Percentiles rank a stretch among this genome's conserved stretches.
Evolutionary conservation across 2,329 filamentous ascomycete species (phyloP).

Genomic region (Calonectria hongkongensis): DNA sequence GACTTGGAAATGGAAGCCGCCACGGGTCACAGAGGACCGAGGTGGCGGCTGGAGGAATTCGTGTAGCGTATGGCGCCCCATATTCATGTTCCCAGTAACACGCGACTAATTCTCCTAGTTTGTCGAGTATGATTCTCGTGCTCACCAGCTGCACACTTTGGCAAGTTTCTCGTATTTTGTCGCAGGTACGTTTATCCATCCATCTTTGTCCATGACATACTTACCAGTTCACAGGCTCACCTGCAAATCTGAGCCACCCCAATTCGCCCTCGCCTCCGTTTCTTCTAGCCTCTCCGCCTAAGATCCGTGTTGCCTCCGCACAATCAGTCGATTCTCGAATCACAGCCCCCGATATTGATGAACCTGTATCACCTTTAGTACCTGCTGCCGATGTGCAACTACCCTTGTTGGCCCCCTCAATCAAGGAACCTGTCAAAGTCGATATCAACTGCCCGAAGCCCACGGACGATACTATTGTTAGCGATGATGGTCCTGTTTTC

Average conservation of each 20-base stretch:
- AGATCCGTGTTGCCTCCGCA: constrained; percentile 87
- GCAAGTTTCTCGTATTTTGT: constrained; percentile 98
- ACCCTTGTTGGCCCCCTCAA: constrained; percentile 50
- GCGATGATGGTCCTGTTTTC: constrained; percentile 96
- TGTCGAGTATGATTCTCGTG: constrained; percentile 96
- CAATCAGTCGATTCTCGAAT: constrained; percentile 91
- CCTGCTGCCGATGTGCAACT: constrained; percentile 61
- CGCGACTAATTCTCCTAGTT: constrained; percentile 74
- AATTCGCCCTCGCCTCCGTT: constrained; percentile 83
- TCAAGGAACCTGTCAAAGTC: constrained; percentile 80
- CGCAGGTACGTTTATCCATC: constrained; percentile 74
- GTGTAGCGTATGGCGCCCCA: constrained; percentile 81
- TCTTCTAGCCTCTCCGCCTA: constrained; percentile 82
- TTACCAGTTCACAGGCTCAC: constrained; percentile 63
- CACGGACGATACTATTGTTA: constrained; percentile 87
- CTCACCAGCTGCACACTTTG: constrained; percentile 90
- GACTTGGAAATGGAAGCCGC: constrained; percentile 98
- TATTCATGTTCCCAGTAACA: neutral
- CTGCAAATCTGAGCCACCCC: constrained; percentile 71
- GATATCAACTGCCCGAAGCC: constrained; percentile 92
- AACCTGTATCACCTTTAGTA: constrained; percentile 73
- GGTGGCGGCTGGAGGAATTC: constrained; percentile 96
- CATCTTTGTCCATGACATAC: constrained; percentile 31
- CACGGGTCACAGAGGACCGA: constrained; percentile 86
- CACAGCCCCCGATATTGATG: constrained; percentile 81